Evolutionary conservation across 257 asterid genomes (phyloP).

Genomic region (Nicotiana paniculata): DNA sequence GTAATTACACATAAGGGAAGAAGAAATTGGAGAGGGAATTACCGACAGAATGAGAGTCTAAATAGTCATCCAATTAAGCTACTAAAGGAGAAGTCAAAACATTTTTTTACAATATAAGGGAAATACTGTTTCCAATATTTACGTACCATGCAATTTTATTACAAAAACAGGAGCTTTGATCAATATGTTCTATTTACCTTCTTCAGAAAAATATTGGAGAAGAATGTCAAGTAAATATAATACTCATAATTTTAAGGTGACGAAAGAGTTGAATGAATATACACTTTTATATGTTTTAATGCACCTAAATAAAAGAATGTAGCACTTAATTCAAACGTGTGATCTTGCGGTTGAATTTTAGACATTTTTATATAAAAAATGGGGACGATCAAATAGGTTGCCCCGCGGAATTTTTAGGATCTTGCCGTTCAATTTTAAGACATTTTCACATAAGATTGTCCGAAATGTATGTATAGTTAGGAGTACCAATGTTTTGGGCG

Average conservation of each 20-base stretch:
- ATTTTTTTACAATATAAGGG: background rate
- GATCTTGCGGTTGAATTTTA: background rate
- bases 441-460: background rate
- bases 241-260: background rate
- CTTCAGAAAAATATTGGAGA: background rate
- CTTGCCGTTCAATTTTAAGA: background rate
- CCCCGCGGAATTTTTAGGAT: too few species aligned
- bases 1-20: too few species aligned
- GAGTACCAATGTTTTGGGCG: background rate
- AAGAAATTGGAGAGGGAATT: too few species aligned
- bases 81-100: too few species aligned
- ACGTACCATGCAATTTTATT: background rate
- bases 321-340: background rate
- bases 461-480: background rate
- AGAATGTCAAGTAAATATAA: background rate
- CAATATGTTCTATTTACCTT: background rate
- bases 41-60: too few species aligned
- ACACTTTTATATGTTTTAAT: too few species aligned
- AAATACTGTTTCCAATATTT: background rate
- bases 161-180: background rate
- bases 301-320: too few species aligned
- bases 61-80: too few species aligned
- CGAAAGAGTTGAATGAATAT: background rate
- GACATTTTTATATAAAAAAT: background rate
- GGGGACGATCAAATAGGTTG: too few species aligned